These are phyloP conservation scores for Pholiota adiposa DNA, from an alignment of 1,284 basidiomycete genomes.

Conservation along the genomic window DNA sequence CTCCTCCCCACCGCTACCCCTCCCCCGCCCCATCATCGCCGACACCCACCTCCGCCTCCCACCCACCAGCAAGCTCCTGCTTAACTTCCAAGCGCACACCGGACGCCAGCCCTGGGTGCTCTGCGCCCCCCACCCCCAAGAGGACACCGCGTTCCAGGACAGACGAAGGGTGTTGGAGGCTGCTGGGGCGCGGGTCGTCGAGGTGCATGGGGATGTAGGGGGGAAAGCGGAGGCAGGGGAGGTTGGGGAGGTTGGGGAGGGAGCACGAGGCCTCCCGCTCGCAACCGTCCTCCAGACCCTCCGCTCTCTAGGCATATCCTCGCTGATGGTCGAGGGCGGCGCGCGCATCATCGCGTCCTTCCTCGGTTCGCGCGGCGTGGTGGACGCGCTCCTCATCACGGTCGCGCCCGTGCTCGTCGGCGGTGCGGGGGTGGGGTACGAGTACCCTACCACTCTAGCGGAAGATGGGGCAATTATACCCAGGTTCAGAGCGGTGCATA, in stretches of 20 bases:
- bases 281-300: constrained; percentile 56
- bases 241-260: too few relatives aligned
- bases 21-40: constrained; percentile 86
- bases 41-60: constrained; percentile 78
- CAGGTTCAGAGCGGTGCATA: constrained; percentile 36
- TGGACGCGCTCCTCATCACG: constrained; percentile 83
- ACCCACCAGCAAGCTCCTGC: constrained; percentile 73
- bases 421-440: constrained; percentile 67
- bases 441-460: not conserved
- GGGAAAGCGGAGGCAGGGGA: too few relatives aligned
- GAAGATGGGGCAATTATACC: constrained; percentile 3
- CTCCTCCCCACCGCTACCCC: constrained; percentile 41
- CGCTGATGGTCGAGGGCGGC: constrained; percentile 97
- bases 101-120: constrained; percentile 83
- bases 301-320: constrained; percentile 57
- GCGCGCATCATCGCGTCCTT: constrained; percentile 84
- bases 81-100: constrained; percentile 60
- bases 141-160: not conserved
- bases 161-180: constrained; percentile 46
- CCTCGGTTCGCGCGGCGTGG: constrained; percentile 44
- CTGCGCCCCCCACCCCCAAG: constrained; percentile 37
- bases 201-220: constrained; percentile 32
- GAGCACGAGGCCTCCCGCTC: constrained; percentile 49
- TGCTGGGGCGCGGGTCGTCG: constrained; percentile 60
- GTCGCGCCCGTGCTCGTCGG: constrained; percentile 85